A percentile compares a stretch with the other conserved stretches of the same genome.
Evolutionary conservation across 306 rosid species (phyloP).

Genomic region (Ammopiptanthus mongolicus): DNA sequence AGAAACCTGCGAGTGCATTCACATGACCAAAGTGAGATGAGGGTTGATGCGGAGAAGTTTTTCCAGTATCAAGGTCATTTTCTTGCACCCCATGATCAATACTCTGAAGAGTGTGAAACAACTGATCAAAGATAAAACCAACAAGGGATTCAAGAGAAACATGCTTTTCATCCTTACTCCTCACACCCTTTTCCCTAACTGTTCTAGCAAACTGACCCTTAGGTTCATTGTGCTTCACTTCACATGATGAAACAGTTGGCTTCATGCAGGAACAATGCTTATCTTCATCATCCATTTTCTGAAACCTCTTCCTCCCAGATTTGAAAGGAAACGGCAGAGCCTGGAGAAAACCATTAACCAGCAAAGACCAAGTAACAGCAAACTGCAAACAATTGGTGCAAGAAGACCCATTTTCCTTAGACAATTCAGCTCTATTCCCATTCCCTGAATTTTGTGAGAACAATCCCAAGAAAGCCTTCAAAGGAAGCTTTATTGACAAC

Average conservation of each 20-base stretch:
- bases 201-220: conserved; percentile 30
- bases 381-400: conserved; percentile 76
- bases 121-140: conserved; percentile 71
- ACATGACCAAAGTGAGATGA: conserved; percentile 48
- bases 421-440: conserved; percentile 36
- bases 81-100: conserved; percentile 45
- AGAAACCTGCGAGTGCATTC: conserved; percentile 44
- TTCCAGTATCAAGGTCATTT: conserved; percentile 25
- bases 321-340: conserved; percentile 79
- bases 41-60: conserved; percentile 20
- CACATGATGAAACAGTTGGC: conserved; percentile 47
- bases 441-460: conserved; percentile 52
- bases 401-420: conserved; percentile 59
- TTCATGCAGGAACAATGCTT: conserved; percentile 43
- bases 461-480: conserved; percentile 63
- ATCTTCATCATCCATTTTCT: conserved; percentile 55
- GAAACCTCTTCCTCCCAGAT: conserved; percentile 60
- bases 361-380: conserved; percentile 74
- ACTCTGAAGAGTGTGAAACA: conserved; percentile 59
- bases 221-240: conserved; percentile 47
- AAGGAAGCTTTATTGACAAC: conserved; percentile 57
- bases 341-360: conserved; percentile 69
- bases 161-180: conserved; percentile 46
- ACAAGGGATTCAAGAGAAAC: conserved; percentile 65
- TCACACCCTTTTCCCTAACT: conserved; percentile 30